Evolutionary conservation across 371 early-diverging fungal genomes (phyloP).

Genomic region (Rhizopus arrhizus): DNA sequence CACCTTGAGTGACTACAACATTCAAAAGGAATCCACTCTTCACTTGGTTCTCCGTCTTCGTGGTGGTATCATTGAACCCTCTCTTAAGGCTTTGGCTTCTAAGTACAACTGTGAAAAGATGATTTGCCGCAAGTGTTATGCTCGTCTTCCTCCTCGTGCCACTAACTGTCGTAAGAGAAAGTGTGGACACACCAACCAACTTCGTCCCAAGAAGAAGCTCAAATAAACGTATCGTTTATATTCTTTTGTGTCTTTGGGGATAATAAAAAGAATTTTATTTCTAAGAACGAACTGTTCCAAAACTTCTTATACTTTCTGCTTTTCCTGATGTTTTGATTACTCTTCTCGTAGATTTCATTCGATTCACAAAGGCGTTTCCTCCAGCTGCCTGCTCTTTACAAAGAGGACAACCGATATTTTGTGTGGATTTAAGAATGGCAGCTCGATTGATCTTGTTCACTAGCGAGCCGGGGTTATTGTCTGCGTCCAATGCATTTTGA

Average conservation of each 20-base stretch:
- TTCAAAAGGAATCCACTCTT: conserved; percentile 94
- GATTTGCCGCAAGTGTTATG: conserved; percentile 99
- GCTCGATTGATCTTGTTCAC: conserved; percentile 59
- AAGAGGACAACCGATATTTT: conserved; percentile 56
- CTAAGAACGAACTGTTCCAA: conserved; percentile 41
- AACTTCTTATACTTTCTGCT: conserved; percentile 42
- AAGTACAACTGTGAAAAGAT: conserved; percentile 99
- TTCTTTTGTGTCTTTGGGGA: neutral
- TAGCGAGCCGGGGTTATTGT: conserved; percentile 33
- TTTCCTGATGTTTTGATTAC: conserved; percentile 20
- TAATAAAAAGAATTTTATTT: neutral
- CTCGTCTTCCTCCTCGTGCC: conserved; percentile 97
- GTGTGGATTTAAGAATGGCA: conserved; percentile 52
- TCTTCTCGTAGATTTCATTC: conserved; percentile 46
- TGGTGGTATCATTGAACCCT: conserved; percentile 96
- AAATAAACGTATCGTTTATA: conserved; percentile 20
- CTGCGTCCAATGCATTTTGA: conserved; percentile 7
- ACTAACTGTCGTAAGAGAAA: conserved; percentile 99
- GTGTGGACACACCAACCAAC: conserved; percentile 98
- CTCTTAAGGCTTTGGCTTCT: conserved; percentile 92
- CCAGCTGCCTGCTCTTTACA: conserved; percentile 60
- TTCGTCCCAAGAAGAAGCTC: conserved; percentile 94
- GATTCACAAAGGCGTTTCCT: conserved; percentile 54
- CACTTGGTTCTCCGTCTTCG: conserved; percentile 96
- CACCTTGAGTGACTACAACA: conserved; percentile 80